Conservation (phyloP, 2,329 filamentous ascomycete species). For the Lachnellula arida region DNA sequence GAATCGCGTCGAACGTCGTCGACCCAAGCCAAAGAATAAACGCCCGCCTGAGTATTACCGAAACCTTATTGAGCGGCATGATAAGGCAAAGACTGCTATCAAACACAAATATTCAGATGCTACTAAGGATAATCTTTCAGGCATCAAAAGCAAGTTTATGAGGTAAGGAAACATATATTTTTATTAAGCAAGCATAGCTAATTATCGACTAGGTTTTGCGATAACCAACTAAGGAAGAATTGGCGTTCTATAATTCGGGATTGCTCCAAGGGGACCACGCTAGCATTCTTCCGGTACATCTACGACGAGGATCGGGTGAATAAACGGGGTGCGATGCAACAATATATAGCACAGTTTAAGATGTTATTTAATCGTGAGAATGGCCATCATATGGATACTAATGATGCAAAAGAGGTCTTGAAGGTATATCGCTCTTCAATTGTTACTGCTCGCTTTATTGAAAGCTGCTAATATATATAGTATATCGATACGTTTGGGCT, state of each 20-base stretch:
- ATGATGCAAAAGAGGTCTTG: slow-evolving; percentile 13
- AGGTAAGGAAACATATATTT: too few species aligned
- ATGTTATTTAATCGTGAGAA: slow-evolving; percentile 20
- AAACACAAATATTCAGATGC: too few species aligned
- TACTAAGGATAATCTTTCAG: too few species aligned
- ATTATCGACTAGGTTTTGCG: slow-evolving; percentile 6
- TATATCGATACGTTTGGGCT: slow-evolving; percentile 5
- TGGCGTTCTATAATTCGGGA: slow-evolving; percentile 6
- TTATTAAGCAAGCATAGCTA: too few species aligned
- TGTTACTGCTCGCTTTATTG: too few species aligned
- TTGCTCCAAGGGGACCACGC: slow-evolving; percentile 5
- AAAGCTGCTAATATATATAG: not conserved
- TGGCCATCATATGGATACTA: slow-evolving; percentile 14
- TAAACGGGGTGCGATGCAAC: slow-evolving; percentile 17
- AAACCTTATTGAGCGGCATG: too few species aligned
- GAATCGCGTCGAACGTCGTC: too few species aligned
- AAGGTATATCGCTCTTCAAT: not conserved
- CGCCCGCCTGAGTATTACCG: too few species aligned
- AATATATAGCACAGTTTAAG: slow-evolving; percentile 25
- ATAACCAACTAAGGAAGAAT: slow-evolving; percentile 1
- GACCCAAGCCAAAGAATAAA: too few species aligned
- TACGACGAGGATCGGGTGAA: slow-evolving; percentile 6
- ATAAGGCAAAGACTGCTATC: too few species aligned
- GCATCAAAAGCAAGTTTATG: too few species aligned
- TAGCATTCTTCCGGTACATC: slow-evolving; percentile 4